Evolutionary conservation across 768 basidiomycete species (phyloP).

Genomic region (Strobilomyces dryophilus): DNA sequence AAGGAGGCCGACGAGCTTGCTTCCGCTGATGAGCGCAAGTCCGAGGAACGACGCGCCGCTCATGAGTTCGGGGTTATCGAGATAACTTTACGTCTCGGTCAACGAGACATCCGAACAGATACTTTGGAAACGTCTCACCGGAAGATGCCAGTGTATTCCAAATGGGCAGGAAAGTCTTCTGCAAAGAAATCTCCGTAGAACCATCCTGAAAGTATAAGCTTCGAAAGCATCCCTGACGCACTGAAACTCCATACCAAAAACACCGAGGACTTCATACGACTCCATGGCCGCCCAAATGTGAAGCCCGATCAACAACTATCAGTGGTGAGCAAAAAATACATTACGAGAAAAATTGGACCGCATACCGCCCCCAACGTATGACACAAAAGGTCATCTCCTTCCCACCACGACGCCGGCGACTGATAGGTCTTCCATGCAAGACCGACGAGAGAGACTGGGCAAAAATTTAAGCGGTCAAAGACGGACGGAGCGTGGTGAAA

Average conservation of each 20-base stretch:
- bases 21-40: constrained; percentile 84
- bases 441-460: constrained; percentile 74
- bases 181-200: constrained; percentile 98
- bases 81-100: constrained; percentile 49
- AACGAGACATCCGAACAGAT: neutral
- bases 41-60: constrained; percentile 96
- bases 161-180: constrained; percentile 83
- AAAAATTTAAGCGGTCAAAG: neutral
- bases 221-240: neutral
- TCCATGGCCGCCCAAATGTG: constrained; percentile 91
- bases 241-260: constrained; percentile 61
- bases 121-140: constrained; percentile 44
- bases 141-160: constrained; percentile 97
- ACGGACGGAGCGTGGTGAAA: neutral
- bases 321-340: constrained; percentile 6
- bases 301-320: constrained; percentile 74
- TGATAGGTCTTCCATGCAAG: constrained; percentile 90
- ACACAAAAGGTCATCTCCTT: constrained; percentile 80
- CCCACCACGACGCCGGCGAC: constrained; percentile 78
- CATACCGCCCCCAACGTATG: constrained; percentile 86
- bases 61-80: constrained; percentile 95
- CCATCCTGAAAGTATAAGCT: constrained; percentile 61
- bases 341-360: constrained; percentile 6
- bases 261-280: constrained; percentile 88
- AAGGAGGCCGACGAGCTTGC: constrained; percentile 82